Conservation (phyloP, 331 rosid species). For the Pyracantha coccinea region DNA sequence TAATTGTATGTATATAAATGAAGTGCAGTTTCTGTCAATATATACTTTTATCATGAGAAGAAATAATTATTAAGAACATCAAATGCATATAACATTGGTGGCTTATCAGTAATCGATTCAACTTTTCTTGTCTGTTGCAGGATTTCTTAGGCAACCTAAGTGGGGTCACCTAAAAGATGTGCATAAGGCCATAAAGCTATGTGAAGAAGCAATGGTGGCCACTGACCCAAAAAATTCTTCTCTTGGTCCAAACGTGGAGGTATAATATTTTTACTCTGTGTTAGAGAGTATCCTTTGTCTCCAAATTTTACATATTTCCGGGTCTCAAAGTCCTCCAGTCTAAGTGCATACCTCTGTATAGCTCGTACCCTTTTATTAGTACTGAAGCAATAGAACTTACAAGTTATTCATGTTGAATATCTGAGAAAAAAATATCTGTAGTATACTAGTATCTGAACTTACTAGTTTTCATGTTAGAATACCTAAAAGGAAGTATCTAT, state of each 20-base stretch:
- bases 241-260: constrained; percentile 69
- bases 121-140: constrained; percentile 33
- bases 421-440: neutral
- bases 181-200: constrained; percentile 79
- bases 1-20: neutral
- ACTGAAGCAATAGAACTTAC: neutral
- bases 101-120: neutral
- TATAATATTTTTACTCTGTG: constrained; percentile 7
- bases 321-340: neutral
- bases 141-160: constrained; percentile 82
- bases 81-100: neutral
- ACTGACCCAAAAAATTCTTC: constrained; percentile 69
- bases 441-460: neutral
- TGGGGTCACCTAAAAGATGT: constrained; percentile 97
- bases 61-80: neutral
- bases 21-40: neutral
- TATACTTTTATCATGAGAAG: neutral
- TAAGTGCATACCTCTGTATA: neutral
- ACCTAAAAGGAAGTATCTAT: neutral
- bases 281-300: neutral
- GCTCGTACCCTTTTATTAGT: neutral
- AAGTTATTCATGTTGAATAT: neutral
- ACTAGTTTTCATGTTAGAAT: neutral
- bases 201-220: constrained; percentile 73
- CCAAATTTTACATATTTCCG: neutral